Conservation (phyloP, 441 rosid species). For the Arabidopsis lyrata region DNA sequence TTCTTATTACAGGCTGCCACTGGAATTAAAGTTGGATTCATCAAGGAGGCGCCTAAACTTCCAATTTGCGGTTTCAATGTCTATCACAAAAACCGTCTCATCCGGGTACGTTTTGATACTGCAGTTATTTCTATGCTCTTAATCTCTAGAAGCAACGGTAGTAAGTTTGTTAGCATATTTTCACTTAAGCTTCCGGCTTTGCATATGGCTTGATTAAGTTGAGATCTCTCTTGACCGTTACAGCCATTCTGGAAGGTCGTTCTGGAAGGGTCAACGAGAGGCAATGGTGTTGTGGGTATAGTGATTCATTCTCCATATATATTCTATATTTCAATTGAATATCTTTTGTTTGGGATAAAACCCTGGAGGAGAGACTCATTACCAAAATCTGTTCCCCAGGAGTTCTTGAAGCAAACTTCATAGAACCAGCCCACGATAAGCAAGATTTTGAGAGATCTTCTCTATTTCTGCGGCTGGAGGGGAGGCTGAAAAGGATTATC, state of each 20-base stretch:
- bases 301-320: slow-evolving; percentile 28
- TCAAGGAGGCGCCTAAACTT: slow-evolving; percentile 78
- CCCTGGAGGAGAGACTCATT: background rate
- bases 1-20: slow-evolving; percentile 55
- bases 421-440: slow-evolving; percentile 98
- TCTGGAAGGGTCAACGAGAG: slow-evolving; percentile 58
- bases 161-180: slow-evolving; percentile 12
- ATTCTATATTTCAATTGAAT: slow-evolving; percentile 24
- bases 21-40: slow-evolving; percentile 83
- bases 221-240: slow-evolving; percentile 34
- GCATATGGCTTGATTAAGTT: slow-evolving; percentile 14
- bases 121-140: slow-evolving; percentile 1
- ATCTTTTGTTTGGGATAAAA: slow-evolving; percentile 10
- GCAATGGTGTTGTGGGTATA: slow-evolving; percentile 86
- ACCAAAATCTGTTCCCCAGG: slow-evolving; percentile 54
- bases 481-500: slow-evolving; percentile 68
- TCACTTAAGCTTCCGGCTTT: slow-evolving; percentile 17
- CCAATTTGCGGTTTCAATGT: slow-evolving; percentile 74
- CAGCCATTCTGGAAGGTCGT: slow-evolving; percentile 96
- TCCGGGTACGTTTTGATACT: slow-evolving; percentile 63
- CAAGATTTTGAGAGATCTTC: slow-evolving; percentile 98
- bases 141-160: background rate
- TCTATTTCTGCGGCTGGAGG: slow-evolving; percentile 71
- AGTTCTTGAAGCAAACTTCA: slow-evolving; percentile 93
- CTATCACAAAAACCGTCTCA: slow-evolving; percentile 92